Percentiles rank a stretch among this genome's conserved stretches.
phyloP scores from a whole-genome alignment of 164 flowering plant genomes.

The Brasenia schreberi region DNA sequence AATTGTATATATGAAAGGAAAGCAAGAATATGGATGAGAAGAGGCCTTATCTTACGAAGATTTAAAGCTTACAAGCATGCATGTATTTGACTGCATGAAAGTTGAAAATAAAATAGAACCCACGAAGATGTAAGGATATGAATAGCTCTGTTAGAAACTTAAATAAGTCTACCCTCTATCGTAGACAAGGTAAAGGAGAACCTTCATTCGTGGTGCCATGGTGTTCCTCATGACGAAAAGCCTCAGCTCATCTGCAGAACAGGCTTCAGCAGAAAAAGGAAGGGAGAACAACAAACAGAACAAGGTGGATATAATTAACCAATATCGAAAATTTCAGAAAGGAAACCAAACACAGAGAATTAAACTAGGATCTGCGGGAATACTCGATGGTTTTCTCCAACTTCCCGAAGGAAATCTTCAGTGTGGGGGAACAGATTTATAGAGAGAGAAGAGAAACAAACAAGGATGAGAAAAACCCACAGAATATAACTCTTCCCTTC shows the following conservation, averaged over 20 bases:
- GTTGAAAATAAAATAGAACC: not conserved
- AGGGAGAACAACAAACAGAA: not conserved
- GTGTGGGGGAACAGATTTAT: not conserved
- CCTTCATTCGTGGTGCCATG: conserved; percentile 35
- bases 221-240: conserved; percentile 39
- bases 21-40: not conserved
- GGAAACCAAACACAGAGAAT: not conserved
- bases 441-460: not conserved
- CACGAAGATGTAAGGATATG: not conserved
- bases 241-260: not conserved
- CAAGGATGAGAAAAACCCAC: not conserved
- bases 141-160: not conserved
- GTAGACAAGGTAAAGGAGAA: conserved; percentile 37
- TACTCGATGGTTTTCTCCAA: not conserved
- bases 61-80: not conserved
- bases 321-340: not conserved
- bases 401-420: not conserved
- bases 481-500: not conserved
- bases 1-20: not conserved
- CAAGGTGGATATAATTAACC: not conserved
- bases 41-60: not conserved
- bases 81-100: not conserved
- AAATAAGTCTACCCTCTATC: conserved; percentile 42
- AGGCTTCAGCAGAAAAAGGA: not conserved
- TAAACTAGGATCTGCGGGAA: not conserved